Base-by-base conservation (phyloP, 1,284 basidiomycete species). In the Trametes pubescens region DNA sequence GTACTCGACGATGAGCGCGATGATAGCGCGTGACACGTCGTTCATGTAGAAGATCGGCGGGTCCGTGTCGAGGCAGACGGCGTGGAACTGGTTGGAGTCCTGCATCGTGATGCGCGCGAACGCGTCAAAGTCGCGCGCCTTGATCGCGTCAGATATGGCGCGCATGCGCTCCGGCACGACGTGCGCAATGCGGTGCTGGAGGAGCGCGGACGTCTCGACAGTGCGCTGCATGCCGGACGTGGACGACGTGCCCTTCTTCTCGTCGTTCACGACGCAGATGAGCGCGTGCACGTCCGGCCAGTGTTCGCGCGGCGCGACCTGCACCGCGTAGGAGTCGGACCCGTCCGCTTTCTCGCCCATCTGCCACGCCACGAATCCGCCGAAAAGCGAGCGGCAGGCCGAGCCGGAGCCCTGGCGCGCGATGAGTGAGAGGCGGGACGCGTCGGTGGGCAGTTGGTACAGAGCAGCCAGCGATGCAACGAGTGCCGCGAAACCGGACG, bases 11-110 rank as follows among this genome's bases (percentile, higher is more conserved):
- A 99, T 85, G 70, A 97, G 79, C 6, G 89, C 83, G 72, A 98
- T 93, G 79, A 98, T 93, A 32, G 92, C 79, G 34, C 92, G 86
- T 67, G 90, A 93, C 70, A 96, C 94, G 78, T 99, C 97, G 83
- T 99, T 99, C 88, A 99, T 91, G 84, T 99, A 99, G 79, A 99
- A 99, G 80, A 99, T 99, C 51, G 97, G 98, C 1, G 97, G 98
- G 52, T 91, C 86, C 0, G 97, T 99, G 81, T 99, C 98, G 70
- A 99, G 90, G 65, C 93, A 94, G 71, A 98, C 95, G 26, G 97
- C 96, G 77, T 99, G 97, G 88, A 99, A 99, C 80, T 95, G 92
- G 82, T 98, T 99, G 65, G 95, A 97, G 79, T 99, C 97, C 64
- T 87, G 89, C 95, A 99, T 99, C 35, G 97, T 99, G 76, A 98